Conservation (phyloP, 805 yeast species). For the Scheffersomyces stipitis region DNA sequence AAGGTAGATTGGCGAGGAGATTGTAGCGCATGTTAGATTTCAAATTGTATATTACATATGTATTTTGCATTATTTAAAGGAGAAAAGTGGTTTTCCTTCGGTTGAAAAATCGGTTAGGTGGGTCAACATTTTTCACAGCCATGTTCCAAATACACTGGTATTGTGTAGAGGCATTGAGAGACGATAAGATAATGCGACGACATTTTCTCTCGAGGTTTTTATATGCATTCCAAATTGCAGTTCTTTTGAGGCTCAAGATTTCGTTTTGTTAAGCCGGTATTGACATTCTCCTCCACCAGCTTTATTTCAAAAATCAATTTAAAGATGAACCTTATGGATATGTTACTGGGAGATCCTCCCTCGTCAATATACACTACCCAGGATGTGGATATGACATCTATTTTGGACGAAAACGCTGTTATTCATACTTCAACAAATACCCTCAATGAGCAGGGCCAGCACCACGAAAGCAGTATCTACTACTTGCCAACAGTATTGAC, state of each 20-base stretch:
- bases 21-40: not conserved
- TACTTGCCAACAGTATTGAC: constrained; percentile 36
- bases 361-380: constrained; percentile 5
- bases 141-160: too few relatives aligned
- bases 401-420: not conserved
- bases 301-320: too few relatives aligned
- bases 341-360: constrained; percentile 32
- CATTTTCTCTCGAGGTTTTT: too few relatives aligned
- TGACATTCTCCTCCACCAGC: too few relatives aligned
- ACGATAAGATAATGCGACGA: too few relatives aligned
- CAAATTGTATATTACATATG: not conserved
- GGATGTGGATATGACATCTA: not conserved
- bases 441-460: constrained; percentile 5
- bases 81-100: not conserved
- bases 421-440: not conserved
- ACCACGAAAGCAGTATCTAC: constrained; percentile 25
- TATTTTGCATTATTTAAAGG: constrained; percentile 1
- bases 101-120: too few relatives aligned
- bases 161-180: too few relatives aligned
- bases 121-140: too few relatives aligned
- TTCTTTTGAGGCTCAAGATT: too few relatives aligned
- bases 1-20: not conserved
- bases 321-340: constrained; percentile 41
- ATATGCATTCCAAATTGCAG: too few relatives aligned
- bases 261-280: too few relatives aligned